phyloP scores from a whole-genome alignment of 129 eudicot species.

The Deinandra increscens region DNA sequence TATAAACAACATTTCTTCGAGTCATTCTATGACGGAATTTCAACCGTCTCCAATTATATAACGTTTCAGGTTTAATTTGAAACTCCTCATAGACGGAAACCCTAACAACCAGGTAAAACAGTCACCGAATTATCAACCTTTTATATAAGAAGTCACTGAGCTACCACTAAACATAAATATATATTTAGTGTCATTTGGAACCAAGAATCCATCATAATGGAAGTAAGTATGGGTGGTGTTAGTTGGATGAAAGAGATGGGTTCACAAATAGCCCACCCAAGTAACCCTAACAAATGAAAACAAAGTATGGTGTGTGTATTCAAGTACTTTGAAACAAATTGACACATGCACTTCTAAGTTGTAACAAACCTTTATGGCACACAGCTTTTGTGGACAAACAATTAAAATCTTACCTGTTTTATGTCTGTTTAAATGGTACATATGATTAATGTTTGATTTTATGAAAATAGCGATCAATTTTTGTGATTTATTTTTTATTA shows the following conservation, averaged over 20 bases:
- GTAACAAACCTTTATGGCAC: slow-evolving; percentile 13
- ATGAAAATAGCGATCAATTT: not conserved
- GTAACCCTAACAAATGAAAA: slow-evolving; percentile 24
- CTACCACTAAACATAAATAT: no score
- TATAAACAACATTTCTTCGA: no score
- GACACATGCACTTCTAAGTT: slow-evolving; percentile 4
- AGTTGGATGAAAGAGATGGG: slow-evolving; percentile 34
- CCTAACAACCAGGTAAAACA: no score
- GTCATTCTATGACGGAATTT: no score
- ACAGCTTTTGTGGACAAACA: slow-evolving; percentile 11
- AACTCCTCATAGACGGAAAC: no score
- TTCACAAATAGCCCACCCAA: slow-evolving; percentile 23
- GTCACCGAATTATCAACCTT: no score
- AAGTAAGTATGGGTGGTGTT: slow-evolving; percentile 24
- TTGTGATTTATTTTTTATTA: not conserved
- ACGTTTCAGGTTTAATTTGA: no score
- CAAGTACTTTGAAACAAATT: slow-evolving; percentile 21
- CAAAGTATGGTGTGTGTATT: slow-evolving; percentile 20
- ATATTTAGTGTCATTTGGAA: not conserved
- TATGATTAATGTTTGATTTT: not conserved
- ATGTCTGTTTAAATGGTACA: slow-evolving; percentile 2
- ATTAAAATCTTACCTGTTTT: slow-evolving; percentile 7
- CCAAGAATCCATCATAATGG: slow-evolving; percentile 5
- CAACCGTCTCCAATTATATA: no score
- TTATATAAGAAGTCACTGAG: no score